Conservation (phyloP, 257 asterid genomes). For the Solanum microdontum region DNA sequence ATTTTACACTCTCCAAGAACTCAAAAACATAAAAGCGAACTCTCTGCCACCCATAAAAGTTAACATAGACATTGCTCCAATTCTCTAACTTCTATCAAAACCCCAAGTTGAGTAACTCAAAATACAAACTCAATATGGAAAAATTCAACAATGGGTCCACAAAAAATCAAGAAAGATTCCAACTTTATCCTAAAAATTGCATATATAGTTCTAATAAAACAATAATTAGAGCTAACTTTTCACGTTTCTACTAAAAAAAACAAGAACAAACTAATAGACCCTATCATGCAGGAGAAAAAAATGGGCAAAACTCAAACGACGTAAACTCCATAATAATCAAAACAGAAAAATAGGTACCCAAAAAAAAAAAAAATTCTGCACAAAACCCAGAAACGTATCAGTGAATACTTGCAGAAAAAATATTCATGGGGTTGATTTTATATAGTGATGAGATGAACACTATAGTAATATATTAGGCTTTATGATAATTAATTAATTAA, state of each 20-base stretch:
- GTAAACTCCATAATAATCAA: not conserved
- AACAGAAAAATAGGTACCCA: not conserved
- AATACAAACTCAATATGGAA: not conserved
- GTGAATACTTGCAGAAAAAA: not conserved
- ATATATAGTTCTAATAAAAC: not conserved
- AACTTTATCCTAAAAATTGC: not conserved
- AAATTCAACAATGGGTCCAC: not conserved
- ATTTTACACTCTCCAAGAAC: not conserved
- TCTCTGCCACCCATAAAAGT: not conserved
- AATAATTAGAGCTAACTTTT: not conserved
- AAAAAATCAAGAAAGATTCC: not conserved
- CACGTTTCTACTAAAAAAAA: not conserved
- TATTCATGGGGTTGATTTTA: not conserved
- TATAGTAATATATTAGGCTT: not conserved
- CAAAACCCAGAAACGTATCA: not conserved
- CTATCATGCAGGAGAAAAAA: not conserved
- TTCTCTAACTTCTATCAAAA: not conserved
- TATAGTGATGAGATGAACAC: not conserved
- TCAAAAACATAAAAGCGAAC: not conserved
- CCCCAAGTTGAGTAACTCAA: not conserved
- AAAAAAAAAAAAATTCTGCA: not conserved
- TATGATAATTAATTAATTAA: not conserved
- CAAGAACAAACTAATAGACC: not conserved
- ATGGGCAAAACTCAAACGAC: not conserved
- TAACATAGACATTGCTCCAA: not conserved